phyloP scores from a whole-genome alignment of 139 green algal genomes.

The Chlorella sp. region DNA sequence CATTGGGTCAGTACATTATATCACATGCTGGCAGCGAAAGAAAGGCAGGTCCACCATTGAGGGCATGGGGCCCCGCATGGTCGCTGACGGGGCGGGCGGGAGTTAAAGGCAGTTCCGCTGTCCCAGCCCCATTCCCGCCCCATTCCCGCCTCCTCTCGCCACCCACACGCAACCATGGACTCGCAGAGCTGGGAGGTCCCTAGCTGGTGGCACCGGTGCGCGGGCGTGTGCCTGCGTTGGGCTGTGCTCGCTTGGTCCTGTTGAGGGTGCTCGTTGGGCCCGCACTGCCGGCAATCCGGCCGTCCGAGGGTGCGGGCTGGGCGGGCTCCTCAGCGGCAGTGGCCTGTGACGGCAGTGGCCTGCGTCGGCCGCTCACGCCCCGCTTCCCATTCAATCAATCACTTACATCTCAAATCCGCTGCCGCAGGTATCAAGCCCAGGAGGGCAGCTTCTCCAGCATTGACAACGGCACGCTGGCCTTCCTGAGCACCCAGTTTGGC shows the following conservation, averaged over 20 bases:
- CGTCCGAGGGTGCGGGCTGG: not conserved
- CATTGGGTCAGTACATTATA: too few species aligned
- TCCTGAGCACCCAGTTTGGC: not conserved
- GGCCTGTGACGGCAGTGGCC: too few species aligned
- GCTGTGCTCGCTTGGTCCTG: too few species aligned
- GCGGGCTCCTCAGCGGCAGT: not conserved
- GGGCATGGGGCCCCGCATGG: not conserved
- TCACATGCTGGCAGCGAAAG: not conserved
- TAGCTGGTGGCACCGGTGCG: not conserved
- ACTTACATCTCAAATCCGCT: not conserved
- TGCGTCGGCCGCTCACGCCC: too few species aligned
- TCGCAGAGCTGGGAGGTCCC: not conserved
- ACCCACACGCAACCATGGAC: not conserved
- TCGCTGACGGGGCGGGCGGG: too few species aligned
- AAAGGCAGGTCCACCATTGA: not conserved
- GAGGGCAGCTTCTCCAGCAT: slow-evolving; percentile 23
- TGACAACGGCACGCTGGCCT: slow-evolving; percentile 18
- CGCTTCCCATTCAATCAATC: too few species aligned
- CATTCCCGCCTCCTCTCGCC: not conserved
- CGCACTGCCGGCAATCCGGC: not conserved
- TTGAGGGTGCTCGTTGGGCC: not conserved
- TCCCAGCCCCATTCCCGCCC: too few species aligned
- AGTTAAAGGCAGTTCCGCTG: too few species aligned
- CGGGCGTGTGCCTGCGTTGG: too few species aligned
- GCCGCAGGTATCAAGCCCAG: slow-evolving; percentile 6